These are phyloP conservation scores for Podaxis carcinomalis DNA, from an alignment of 768 basidiomycete species.

Conservation along the genomic window DNA sequence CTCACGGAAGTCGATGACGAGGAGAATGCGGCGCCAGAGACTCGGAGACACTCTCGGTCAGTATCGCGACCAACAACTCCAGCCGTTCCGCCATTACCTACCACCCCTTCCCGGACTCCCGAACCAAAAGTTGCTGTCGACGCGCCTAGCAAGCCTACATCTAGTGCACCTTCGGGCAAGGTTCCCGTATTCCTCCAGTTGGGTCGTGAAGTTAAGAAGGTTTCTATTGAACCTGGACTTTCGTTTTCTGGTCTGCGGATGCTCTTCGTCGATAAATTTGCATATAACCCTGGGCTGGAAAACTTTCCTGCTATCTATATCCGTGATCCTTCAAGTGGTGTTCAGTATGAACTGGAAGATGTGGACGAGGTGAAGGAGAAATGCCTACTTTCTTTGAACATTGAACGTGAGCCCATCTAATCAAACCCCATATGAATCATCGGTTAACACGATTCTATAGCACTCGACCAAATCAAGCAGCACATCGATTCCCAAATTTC, in stretches of 20 bases:
- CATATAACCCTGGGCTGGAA: slow-evolving; percentile 88
- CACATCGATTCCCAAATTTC: slow-evolving; percentile 94
- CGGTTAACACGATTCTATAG: slow-evolving; percentile 35
- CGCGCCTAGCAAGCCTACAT: slow-evolving; percentile 4
- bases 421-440: neutral
- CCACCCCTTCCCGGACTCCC: slow-evolving; percentile 37
- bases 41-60: slow-evolving; percentile 21
- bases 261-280: slow-evolving; percentile 92
- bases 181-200: slow-evolving; percentile 85
- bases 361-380: slow-evolving; percentile 88
- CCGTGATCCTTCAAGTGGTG: slow-evolving; percentile 85
- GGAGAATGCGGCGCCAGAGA: slow-evolving; percentile 23
- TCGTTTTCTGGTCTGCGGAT: slow-evolving; percentile 75
- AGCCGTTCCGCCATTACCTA: slow-evolving; percentile 45
- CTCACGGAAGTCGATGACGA: slow-evolving; percentile 76
- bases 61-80: slow-evolving; percentile 27
- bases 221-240: slow-evolving; percentile 61
- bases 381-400: slow-evolving; percentile 86
- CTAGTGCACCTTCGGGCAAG: slow-evolving; percentile 25
- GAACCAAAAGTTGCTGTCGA: slow-evolving; percentile 24
- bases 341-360: slow-evolving; percentile 95
- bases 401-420: slow-evolving; percentile 78
- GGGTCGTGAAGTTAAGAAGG: slow-evolving; percentile 88
- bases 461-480: slow-evolving; percentile 97
- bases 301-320: slow-evolving; percentile 97